These are phyloP conservation scores for Hymenoscyphus albidus DNA, from an alignment of 2,329 filamentous ascomycete species.

Conservation along the genomic window DNA sequence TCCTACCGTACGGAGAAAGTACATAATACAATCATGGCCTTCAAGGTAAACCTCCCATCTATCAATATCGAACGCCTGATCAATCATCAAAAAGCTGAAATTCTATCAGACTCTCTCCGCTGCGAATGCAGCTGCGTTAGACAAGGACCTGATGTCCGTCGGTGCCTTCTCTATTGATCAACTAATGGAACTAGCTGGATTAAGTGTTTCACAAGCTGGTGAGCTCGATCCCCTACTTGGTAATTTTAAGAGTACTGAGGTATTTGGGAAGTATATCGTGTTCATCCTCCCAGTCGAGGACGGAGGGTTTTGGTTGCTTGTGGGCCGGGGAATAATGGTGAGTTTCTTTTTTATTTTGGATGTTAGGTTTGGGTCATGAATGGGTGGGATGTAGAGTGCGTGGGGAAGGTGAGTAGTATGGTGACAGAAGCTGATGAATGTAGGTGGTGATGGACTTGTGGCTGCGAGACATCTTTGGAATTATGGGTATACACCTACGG, in stretches of 20 bases:
- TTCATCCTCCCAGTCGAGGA: constrained; percentile 73
- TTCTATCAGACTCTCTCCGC: constrained; percentile 71
- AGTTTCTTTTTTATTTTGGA: no score
- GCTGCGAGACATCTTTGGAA: constrained; percentile 87
- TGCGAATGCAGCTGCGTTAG: constrained; percentile 82
- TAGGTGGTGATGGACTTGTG: constrained; percentile 90
- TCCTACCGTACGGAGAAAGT: not conserved
- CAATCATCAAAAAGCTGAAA: not conserved
- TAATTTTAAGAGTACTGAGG: not conserved
- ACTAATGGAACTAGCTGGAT: constrained; percentile 91
- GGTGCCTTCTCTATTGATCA: constrained; percentile 91
- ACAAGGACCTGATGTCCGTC: constrained; percentile 88
- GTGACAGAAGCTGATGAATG: not conserved
- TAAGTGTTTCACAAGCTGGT: constrained; percentile 91
- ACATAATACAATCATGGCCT: not conserved
- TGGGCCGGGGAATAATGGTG: constrained; percentile 74
- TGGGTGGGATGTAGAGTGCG: not conserved
- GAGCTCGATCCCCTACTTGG: constrained; percentile 22
- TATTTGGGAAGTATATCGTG: constrained; percentile 63
- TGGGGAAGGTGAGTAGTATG: not conserved
- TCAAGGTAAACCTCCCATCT: not conserved
- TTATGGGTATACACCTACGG: constrained; percentile 82
- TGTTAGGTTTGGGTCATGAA: not conserved
- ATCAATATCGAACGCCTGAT: not conserved
- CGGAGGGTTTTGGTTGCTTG: constrained; percentile 81